Conservation (phyloP, 1,284 basidiomycete genomes). For the Tilletia indica region DNA sequence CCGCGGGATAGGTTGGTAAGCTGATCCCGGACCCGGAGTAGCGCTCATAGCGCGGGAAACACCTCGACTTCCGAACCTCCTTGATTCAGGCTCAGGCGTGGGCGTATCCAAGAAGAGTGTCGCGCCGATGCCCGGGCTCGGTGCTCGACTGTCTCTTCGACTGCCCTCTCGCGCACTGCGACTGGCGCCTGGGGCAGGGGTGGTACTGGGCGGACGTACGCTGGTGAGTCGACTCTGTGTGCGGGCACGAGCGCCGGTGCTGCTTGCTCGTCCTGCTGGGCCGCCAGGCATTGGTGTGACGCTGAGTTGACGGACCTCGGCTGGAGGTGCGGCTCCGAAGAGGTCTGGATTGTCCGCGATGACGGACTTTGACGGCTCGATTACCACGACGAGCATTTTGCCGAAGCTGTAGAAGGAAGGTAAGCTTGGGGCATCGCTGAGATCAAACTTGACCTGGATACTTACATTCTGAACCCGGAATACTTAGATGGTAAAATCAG, state of each 20-base stretch:
- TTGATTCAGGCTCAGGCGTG: constrained; percentile 26
- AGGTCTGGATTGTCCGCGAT: constrained; percentile 35
- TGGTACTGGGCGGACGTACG: not conserved
- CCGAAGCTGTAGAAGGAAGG: constrained; percentile 41
- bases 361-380: constrained; percentile 36
- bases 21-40: not conserved
- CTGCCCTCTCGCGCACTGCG: constrained; percentile 4
- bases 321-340: constrained; percentile 29
- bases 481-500: constrained; percentile 19
- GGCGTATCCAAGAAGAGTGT: constrained; percentile 35
- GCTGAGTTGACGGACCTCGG: constrained; percentile 37
- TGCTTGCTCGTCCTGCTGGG: constrained; percentile 24
- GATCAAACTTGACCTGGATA: not conserved
- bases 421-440: constrained; percentile 28
- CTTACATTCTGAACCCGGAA: constrained; percentile 39
- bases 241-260: constrained; percentile 27
- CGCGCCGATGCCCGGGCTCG: constrained; percentile 20
- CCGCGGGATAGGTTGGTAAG: not conserved
- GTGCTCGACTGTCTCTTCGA: constrained; percentile 17
- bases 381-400: constrained; percentile 44
- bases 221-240: constrained; percentile 25
- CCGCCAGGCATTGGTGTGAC: constrained; percentile 31
- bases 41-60: constrained; percentile 14
- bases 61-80: constrained; percentile 14
- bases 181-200: not conserved